Base-by-base conservation (phyloP, 1,284 basidiomycete genomes). In the Vanrija sp. region DNA sequence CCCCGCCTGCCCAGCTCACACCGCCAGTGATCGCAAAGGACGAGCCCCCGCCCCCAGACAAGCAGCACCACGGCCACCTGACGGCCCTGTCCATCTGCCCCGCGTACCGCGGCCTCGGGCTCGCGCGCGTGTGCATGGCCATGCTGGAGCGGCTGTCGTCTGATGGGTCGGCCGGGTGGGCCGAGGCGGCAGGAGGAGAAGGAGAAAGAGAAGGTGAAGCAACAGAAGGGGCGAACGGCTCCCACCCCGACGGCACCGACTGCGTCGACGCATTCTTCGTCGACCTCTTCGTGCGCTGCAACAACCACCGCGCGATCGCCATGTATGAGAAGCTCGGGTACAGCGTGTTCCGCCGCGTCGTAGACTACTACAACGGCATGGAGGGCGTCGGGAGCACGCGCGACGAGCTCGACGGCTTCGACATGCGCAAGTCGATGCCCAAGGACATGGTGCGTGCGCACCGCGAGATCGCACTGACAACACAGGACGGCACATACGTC, bases 251-350 rank as follows among this genome's bases (percentile, higher is more conserved):
- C 31, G 18, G 16, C 14, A 41, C 51, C 37, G 71, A 75, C 49
- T 65, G 63, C 14, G 69, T 71, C 19, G 65, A 75, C 56, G 69
- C 73, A 19, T 77, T 63, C 64, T 77, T 77, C 53, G 67, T 76
- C 42, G 75, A 77, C 52, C 61, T 77, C 18, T 77, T 77, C 43
- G 75, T 77, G 39, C 53, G 75, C 44, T 75, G 73, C 57, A 76
- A 73, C 56, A 77, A 77, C 55, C 50, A 51, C 16, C 60, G 73
- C 39, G 75, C 75, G 45, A 69, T 70, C 18, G 66, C 71, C 41
- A 74, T 77, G 73, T 77, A 77, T 50, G 75, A 76, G 57, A 65
- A 64, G 52, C 52, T 77, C 56, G 75, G 75, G 35, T 77, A 77
- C 53, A 72, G 69, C 54, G 73, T 77, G 5, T 77, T 62, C 57